Evolutionary conservation across 1,139 yeast species (phyloP).

Genomic region (Diutina neorugosa): DNA sequence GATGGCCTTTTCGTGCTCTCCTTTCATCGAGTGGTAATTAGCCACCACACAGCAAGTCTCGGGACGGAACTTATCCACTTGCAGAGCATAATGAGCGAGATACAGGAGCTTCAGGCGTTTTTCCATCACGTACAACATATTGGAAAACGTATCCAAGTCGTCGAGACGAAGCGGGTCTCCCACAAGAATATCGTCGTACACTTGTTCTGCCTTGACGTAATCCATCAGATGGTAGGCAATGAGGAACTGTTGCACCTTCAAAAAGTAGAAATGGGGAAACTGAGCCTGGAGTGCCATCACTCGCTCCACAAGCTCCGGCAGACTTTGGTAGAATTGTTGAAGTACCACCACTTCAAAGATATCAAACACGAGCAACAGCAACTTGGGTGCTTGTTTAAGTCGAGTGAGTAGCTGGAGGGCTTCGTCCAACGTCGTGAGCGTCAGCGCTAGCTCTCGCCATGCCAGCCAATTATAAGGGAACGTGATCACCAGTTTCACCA

Average conservation of each 20-base stretch:
- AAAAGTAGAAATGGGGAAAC: conserved; percentile 63
- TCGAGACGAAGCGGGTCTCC: conserved; percentile 84
- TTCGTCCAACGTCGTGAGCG: conserved; percentile 54
- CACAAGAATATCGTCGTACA: conserved; percentile 63
- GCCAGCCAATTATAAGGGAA: conserved; percentile 92
- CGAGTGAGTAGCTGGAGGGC: conserved; percentile 36
- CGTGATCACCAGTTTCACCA: conserved; percentile 43
- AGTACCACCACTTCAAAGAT: conserved; percentile 59
- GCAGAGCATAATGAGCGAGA: conserved; percentile 75
- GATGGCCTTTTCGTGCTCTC: conserved; percentile 91
- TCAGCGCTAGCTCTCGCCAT: conserved; percentile 72
- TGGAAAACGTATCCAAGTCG: conserved; percentile 84
- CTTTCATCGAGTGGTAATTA: conserved; percentile 81
- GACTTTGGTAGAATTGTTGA: conserved; percentile 73
- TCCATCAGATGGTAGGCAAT: conserved; percentile 73
- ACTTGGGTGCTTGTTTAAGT: conserved; percentile 16
- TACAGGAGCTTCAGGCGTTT: conserved; percentile 74
- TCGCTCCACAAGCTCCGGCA: conserved; percentile 35
- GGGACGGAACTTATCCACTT: conserved; percentile 78
- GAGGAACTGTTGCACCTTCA: conserved; percentile 72
- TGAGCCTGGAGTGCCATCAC: conserved; percentile 34
- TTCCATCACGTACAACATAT: conserved; percentile 90
- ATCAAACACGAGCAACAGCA: conserved; percentile 40
- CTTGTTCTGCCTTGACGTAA: conserved; percentile 63
- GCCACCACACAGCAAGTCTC: conserved; percentile 95